Percentiles rank a stretch among this genome's conserved stretches.
These are phyloP conservation scores for Sonneratia alba DNA, from an alignment of 345 rosid genomes.

Conservation along the genomic window DNA sequence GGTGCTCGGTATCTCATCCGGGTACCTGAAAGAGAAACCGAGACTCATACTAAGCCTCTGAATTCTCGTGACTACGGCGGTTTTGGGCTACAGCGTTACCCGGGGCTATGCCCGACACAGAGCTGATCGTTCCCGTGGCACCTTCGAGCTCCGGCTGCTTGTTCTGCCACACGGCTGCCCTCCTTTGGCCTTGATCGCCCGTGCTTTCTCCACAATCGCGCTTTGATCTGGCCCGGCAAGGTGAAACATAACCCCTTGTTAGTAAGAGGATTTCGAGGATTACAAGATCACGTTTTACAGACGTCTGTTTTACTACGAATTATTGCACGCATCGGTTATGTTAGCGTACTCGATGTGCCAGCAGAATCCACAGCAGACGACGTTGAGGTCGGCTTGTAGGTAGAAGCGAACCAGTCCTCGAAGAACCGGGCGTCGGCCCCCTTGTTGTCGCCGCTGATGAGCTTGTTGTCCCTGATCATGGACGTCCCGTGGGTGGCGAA, in stretches of 20 bases:
- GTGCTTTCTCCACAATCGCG: constrained; percentile 16
- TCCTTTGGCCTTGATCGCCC: constrained; percentile 32
- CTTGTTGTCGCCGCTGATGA: constrained; percentile 58
- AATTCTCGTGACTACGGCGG: not conserved
- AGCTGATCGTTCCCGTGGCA: constrained; percentile 42
- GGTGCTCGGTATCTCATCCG: constrained; percentile 45
- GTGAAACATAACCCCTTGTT: not conserved
- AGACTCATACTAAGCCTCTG: not conserved
- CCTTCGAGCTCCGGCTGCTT: constrained; percentile 41
- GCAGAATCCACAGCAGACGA: not conserved
- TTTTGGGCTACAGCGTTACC: constrained; percentile 15
- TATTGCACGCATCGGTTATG: not conserved
- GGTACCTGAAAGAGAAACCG: constrained; percentile 25
- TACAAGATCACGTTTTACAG: no score
- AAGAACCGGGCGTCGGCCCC: constrained; percentile 60
- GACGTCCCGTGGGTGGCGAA: constrained; percentile 55
- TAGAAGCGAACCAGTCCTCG: constrained; percentile 36
- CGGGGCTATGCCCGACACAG: constrained; percentile 55
- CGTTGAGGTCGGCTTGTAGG: not conserved
- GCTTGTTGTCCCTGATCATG: constrained; percentile 46
- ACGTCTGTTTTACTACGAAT: no score
- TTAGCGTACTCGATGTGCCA: not conserved
- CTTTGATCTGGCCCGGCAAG: constrained; percentile 10
- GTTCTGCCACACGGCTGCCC: constrained; percentile 32
- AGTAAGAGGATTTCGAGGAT: no score